phyloP scores from a whole-genome alignment of 2,329 filamentous ascomycete genomes.

The Talaromyces sp. region DNA sequence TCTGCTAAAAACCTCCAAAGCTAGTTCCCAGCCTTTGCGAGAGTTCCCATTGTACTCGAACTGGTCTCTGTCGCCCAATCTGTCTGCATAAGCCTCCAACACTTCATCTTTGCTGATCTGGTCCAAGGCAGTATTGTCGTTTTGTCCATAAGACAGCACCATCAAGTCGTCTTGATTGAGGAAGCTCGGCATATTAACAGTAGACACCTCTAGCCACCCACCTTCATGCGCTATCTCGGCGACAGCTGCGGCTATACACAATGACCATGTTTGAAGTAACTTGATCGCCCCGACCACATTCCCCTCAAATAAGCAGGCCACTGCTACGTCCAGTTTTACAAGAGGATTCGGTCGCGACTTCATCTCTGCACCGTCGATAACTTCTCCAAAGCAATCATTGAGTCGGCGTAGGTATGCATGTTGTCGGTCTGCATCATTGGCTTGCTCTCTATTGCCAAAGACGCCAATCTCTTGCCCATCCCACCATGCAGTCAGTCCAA shows the following conservation, averaged over 20 bases:
- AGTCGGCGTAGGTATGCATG: conserved; percentile 73
- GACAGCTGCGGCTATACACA: conserved; percentile 71
- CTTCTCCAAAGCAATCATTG: conserved; percentile 63
- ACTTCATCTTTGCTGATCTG: conserved; percentile 75
- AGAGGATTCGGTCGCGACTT: conserved; percentile 71
- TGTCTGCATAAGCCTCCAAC: conserved; percentile 70
- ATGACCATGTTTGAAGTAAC: conserved; percentile 74
- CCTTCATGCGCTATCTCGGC: conserved; percentile 81
- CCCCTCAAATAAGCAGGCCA: conserved; percentile 79
- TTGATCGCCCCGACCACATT: conserved; percentile 73
- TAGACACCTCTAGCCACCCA: conserved; percentile 69
- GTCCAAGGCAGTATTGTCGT: conserved; percentile 43
- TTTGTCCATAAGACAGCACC: conserved; percentile 67
- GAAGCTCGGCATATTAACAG: conserved; percentile 61
- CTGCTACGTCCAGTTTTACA: conserved; percentile 72
- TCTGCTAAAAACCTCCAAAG: conserved; percentile 75
- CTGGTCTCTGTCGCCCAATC: conserved; percentile 45
- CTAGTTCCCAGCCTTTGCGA: conserved; percentile 82
- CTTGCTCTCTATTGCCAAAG: conserved; percentile 20
- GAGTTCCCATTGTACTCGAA: conserved; percentile 35
- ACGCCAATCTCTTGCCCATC: conserved; percentile 66
- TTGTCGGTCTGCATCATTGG: conserved; percentile 52
- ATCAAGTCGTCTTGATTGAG: conserved; percentile 77
- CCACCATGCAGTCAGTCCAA: conserved; percentile 88
- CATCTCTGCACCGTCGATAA: conserved; percentile 59